phyloP scores from a whole-genome alignment of 106 monocot species.

The Dendrobium chrysotoxum region DNA sequence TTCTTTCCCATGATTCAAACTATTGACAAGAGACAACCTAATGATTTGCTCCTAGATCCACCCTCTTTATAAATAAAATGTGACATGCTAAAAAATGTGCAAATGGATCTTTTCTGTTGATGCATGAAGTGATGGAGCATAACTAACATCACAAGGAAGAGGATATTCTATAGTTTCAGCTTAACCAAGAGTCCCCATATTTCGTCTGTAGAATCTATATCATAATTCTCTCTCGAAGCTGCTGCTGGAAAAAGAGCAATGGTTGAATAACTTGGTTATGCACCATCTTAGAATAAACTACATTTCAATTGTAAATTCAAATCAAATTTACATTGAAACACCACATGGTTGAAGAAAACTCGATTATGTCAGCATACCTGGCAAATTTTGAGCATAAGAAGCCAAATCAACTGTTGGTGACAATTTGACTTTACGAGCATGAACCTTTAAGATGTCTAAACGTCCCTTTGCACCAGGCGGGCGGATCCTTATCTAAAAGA shows the following conservation, averaged over 20 bases:
- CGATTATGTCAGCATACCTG: conserved; percentile 29
- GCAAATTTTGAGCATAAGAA: conserved; percentile 82
- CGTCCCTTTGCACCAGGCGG: conserved; percentile 73
- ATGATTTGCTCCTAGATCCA: too few species aligned
- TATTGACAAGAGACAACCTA: too few species aligned
- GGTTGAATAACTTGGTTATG: neutral
- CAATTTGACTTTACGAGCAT: conserved; percentile 80
- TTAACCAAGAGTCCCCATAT: too few species aligned
- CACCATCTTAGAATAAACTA: neutral
- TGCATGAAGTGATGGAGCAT: neutral
- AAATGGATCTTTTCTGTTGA: neutral
- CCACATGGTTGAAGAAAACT: neutral
- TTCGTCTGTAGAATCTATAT: too few species aligned
- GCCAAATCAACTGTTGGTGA: conserved; percentile 70
- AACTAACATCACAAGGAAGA: neutral
- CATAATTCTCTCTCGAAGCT: neutral
- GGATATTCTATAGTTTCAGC: too few species aligned
- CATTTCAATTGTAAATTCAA: neutral
- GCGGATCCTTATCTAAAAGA: conserved; percentile 66
- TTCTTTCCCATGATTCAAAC: too few species aligned
- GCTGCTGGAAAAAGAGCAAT: neutral
- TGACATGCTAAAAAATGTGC: neutral
- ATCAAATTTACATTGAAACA: neutral
- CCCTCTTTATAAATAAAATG: neutral
- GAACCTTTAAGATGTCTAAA: conserved; percentile 78